Base-by-base conservation (phyloP, 129 eudicot genomes). In the Saposhnikovia divaricata region DNA sequence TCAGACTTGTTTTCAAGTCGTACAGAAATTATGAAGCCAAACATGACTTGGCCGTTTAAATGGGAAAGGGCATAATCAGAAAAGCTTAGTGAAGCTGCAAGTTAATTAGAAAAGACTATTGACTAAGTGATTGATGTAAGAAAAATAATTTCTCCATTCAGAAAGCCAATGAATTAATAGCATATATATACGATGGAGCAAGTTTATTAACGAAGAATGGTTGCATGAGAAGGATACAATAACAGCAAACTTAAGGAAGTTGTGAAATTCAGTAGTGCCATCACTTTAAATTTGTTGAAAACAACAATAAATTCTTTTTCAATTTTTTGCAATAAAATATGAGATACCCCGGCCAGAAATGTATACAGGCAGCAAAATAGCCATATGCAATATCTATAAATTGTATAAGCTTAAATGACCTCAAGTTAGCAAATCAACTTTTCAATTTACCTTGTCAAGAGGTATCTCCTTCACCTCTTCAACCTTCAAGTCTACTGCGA, bases 391-490 rank as follows among this genome's bases (percentile, higher is more conserved):
- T 5, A 5, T 53, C 9, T 53, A 19, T 19, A 53, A 53, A 5
- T 1, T 19, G 25, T 53, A 53, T 19, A 53, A 53, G 63, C 25
- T 53, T 7, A 18, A 31, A 70, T 38, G 11, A 9, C 14, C 9
- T 37, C 42, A 31, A 31, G 45, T 16, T 43, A 59, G 47, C 66
- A 66, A n/a, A 25, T 53, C 63, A 53, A 13, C 57, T 37, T 21
- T 42, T 12, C 47, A 57, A n/a, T 68, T 50, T 80, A 95, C 96
- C 96, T 83, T 89, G 53, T 86, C 85, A 81, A 92, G 89, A 69
- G 93, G 96, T 48, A 88, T 87, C 74, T 87, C 97, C 80, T 87
- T 86, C 23, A 90, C 85, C 65, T 84, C 89, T 57, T 86, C 86
- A 61, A 89, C 91, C 59, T 85, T 78, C 82, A 95, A 83, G 57